phyloP scores from a whole-genome alignment of 2,329 filamentous ascomycete species.

The Fusarium sp. region DNA sequence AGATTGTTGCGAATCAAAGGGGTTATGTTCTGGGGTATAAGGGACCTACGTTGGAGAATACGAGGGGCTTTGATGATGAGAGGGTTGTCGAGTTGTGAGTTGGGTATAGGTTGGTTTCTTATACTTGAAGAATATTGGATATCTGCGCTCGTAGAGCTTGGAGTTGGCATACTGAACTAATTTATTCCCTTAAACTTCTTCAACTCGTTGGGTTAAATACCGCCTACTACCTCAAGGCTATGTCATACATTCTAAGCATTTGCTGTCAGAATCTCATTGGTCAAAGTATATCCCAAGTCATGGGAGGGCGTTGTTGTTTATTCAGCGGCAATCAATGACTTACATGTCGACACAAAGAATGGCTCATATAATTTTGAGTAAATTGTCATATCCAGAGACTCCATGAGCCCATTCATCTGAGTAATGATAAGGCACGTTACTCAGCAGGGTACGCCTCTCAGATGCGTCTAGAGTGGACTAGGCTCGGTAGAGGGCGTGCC shows the following conservation, averaged over 20 bases:
- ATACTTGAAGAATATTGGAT: background rate
- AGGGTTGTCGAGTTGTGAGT: constrained; percentile 41
- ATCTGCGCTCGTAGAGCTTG: background rate
- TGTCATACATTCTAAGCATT: background rate
- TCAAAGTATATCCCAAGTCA: background rate
- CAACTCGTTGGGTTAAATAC: too few species aligned
- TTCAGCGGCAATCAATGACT: background rate
- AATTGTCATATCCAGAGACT: background rate
- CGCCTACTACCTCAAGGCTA: background rate
- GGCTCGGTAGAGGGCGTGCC: background rate
- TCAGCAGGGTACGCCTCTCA: background rate
- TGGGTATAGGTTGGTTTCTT: background rate
- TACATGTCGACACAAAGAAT: too few species aligned
- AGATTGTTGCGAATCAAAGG: constrained; percentile 60
- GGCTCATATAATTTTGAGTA: too few species aligned
- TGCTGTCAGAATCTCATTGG: background rate
- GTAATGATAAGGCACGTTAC: background rate
- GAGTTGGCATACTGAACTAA: background rate
- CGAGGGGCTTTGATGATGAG: constrained; percentile 42
- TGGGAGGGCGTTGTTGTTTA: background rate
- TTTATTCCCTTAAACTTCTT: background rate
- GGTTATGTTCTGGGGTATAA: constrained; percentile 54
- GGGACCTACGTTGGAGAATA: constrained; percentile 42
- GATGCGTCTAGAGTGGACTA: background rate
- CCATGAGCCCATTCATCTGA: background rate